Evolutionary conservation across 2,329 filamentous ascomycete genomes (phyloP).

Genomic region (Alternaria sp.): DNA sequence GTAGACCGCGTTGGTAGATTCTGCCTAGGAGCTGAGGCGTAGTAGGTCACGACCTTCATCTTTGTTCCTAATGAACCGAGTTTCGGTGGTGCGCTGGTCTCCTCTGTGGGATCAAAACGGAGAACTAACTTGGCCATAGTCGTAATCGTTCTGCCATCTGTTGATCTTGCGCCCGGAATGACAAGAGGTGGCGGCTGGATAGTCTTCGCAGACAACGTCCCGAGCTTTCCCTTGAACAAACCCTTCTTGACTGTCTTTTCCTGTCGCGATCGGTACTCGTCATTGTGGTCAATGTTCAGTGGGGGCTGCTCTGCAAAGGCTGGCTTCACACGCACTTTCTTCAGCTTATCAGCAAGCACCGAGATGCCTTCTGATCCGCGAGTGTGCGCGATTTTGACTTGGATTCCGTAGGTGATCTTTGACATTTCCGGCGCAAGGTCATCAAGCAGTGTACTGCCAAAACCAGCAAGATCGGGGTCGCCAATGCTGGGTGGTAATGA

Average conservation of each 20-base stretch:
- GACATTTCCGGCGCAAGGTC: conserved; percentile 69
- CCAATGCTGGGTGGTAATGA: conserved; percentile 68
- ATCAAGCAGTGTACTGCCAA: conserved; percentile 60
- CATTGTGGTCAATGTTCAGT: conserved; percentile 56
- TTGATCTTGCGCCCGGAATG: conserved; percentile 52
- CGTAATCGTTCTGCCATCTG: conserved; percentile 52
- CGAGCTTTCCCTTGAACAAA: conserved; percentile 64
- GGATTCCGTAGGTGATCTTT: conserved; percentile 64
- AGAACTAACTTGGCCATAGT: conserved; percentile 64
- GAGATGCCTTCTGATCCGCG: conserved; percentile 49
- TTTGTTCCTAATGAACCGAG: conserved; percentile 61
- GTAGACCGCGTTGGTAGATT: conserved; percentile 56
- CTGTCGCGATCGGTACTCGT: conserved; percentile 61
- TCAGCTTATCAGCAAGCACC: conserved; percentile 58
- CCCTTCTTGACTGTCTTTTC: conserved; percentile 68
- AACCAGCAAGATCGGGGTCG: conserved; percentile 60
- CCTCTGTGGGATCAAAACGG: conserved; percentile 65
- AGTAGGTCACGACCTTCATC: conserved; percentile 65
- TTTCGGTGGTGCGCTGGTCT: conserved; percentile 58
- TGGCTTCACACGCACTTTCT: conserved; percentile 67
- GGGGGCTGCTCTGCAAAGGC: conserved; percentile 66
- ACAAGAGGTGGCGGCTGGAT: conserved; percentile 64
- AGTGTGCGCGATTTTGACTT: conserved; percentile 54
- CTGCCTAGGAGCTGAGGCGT: conserved; percentile 58
- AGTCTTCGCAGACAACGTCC: conserved; percentile 63